Evolutionary conservation across 116 monocot genomes (phyloP).

Genomic region (Dioscorea cayenensis): DNA sequence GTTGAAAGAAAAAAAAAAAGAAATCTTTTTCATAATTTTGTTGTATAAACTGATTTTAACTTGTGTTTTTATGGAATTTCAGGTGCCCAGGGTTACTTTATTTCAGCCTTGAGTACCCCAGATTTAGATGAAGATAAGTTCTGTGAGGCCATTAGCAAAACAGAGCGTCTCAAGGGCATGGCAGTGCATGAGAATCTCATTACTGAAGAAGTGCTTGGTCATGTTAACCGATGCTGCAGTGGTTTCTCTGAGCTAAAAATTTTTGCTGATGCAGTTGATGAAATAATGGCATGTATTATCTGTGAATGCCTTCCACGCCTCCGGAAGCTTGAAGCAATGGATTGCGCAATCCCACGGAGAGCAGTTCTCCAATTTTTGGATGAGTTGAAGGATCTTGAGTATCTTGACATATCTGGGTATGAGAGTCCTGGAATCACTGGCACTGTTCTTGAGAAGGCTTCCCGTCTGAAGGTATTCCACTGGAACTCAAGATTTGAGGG

Average conservation of each 20-base stretch:
- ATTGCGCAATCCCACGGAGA: constrained; percentile 16
- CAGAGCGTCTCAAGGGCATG: constrained; percentile 47
- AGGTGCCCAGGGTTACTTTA: constrained; percentile 36
- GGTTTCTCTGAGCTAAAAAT: constrained; percentile 34
- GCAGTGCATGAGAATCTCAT: constrained; percentile 36
- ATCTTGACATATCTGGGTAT: constrained; percentile 64
- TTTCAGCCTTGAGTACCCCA: constrained; percentile 38
- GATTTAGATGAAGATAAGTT: constrained; percentile 23
- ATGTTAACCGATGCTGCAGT: constrained; percentile 19
- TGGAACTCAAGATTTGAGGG: constrained; percentile 42
- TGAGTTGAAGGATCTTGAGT: constrained; percentile 45
- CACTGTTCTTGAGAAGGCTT: constrained; percentile 48
- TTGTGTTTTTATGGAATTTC: constrained; percentile 6
- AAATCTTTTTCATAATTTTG: not conserved
- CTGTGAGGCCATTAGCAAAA: constrained; percentile 32
- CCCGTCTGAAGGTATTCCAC: constrained; percentile 47
- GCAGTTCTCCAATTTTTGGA: constrained; percentile 41
- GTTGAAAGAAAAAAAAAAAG: not conserved
- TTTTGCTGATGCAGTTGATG: constrained; percentile 23
- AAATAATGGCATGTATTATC: constrained; percentile 30
- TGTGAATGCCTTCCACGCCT: constrained; percentile 42
- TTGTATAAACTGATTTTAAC: not conserved
- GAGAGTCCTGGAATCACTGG: constrained; percentile 27
- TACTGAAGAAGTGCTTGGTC: constrained; percentile 21
- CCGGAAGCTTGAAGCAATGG: constrained; percentile 37